Evolutionary conservation across 108 stramenopile genomes (phyloP).

Genomic region (Pelagomonas calceolata): DNA sequence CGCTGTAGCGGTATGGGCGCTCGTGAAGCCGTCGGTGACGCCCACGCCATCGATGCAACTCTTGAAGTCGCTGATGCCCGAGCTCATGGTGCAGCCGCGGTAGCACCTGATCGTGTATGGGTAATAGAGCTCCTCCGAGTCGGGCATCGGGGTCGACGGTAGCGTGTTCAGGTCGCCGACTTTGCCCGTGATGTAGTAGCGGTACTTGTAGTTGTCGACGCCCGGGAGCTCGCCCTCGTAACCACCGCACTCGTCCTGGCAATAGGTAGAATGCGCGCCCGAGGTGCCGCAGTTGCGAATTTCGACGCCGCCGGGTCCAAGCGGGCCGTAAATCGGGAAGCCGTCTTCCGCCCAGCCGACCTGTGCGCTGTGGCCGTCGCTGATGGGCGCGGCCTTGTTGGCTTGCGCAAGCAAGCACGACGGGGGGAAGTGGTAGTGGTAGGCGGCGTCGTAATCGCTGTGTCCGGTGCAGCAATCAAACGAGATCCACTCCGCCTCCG

Average conservation of each 20-base stretch:
- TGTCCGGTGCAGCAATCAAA: background rate
- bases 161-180: background rate
- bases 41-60: too few relatives aligned
- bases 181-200: background rate
- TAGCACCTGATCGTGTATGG: too few relatives aligned
- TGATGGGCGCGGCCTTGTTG: too few relatives aligned
- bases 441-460: background rate
- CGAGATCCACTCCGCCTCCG: background rate
- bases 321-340: conserved; percentile 27
- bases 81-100: too few relatives aligned
- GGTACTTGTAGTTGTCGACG: background rate
- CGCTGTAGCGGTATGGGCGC: too few relatives aligned
- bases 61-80: too few relatives aligned
- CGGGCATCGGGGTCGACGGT: background rate
- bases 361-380: conserved; percentile 18
- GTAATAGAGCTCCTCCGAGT: background rate
- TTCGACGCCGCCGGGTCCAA: background rate
- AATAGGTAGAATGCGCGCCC: conserved; percentile 11
- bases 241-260: background rate
- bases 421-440: conserved; percentile 33
- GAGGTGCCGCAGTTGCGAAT: background rate
- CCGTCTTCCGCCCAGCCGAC: conserved; percentile 31
- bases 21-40: too few relatives aligned
- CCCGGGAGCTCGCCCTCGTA: background rate
- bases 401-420: conserved; percentile 17